Evolutionary conservation across 2,329 filamentous ascomycete species (phyloP), one percentile per base, ranked within the genome.

Genomic region (Rugonectria rugulosa): DNA sequence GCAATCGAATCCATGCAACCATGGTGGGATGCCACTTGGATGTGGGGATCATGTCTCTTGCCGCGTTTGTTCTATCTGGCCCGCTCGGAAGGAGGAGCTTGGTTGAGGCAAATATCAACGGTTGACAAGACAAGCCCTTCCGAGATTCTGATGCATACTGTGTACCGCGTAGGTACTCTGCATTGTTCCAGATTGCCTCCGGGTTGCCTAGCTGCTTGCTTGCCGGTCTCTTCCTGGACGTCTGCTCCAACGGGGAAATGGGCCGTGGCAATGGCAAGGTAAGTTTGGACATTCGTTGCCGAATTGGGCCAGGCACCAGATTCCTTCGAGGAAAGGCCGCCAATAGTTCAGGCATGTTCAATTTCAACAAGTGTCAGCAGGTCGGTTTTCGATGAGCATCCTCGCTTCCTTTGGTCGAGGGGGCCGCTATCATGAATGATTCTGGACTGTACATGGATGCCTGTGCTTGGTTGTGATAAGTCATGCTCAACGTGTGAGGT

Each of bases 291-390:
- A n/a, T 29, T 44, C 29, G 40, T 41, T 40, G 38, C 52, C 53
- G 26, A 24, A 36, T 56, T 20, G 15, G 45, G 52, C 23, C 43
- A 47, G 42, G 50, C 26, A 53, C 44, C 44, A 55, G 40, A 21
- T 31, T 32, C 44, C 27, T 23, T 23, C 50, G 17, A 41, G 43
- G 37, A 47, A 42, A 54, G 31, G 42, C 34, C 44, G 27, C 44
- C 19, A 49, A 40, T 44, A 43, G 52, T 44, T 36, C 32, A n/a
- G n/a, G n/a, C 7, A 45, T 26, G 17, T 20, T 34, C 40, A 36
- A 29, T 27, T 20, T 43, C 12, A 14, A 45, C 29, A 49, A 32
- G 34, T 41, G 42, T 41, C 42, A 46, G 42, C 42, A 41, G 50
- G 32, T 52, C 17, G 21, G 14, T 23, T 29, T 31, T 38, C n/a